Conservation (phyloP, 1,139 yeast species). For the Candida sanyaensis region DNA sequence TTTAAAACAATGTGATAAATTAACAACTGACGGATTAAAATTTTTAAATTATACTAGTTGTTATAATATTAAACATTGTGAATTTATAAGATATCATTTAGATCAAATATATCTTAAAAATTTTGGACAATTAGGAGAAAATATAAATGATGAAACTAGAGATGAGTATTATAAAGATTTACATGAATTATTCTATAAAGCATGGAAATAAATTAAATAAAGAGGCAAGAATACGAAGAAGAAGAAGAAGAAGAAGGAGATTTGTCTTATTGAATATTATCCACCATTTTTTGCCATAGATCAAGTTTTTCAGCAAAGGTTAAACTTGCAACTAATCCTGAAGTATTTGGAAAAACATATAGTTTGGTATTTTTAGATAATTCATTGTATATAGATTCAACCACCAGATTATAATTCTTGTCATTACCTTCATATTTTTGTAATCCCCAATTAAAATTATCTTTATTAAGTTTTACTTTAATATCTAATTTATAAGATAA, state of each 20-base stretch:
- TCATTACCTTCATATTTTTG: conserved; percentile 11
- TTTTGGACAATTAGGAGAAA: conserved; percentile 43
- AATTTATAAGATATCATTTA: conserved; percentile 36
- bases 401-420: conserved; percentile 18
- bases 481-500: conserved; percentile 15
- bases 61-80: conserved; percentile 39
- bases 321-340: conserved; percentile 68
- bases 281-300: conserved; percentile 43
- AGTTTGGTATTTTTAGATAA: conserved; percentile 21
- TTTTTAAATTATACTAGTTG: conserved; percentile 42
- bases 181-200: conserved; percentile 31
- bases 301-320: conserved; percentile 44
- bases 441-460: conserved; percentile 59
- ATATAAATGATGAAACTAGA: conserved; percentile 27
- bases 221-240: no score
- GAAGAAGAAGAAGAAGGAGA: not conserved
- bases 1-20: conserved; percentile 27
- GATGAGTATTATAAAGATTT: conserved; percentile 31
- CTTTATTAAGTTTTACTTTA: conserved; percentile 22
- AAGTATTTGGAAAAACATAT: conserved; percentile 72
- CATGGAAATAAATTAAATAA: no score
- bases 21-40: conserved; percentile 38
- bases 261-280: conserved; percentile 1
- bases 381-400: conserved; percentile 18
- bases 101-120: conserved; percentile 40